Base-by-base conservation (phyloP, 1,139 yeast genomes). In the Candida pseudoviswanathii region DNA sequence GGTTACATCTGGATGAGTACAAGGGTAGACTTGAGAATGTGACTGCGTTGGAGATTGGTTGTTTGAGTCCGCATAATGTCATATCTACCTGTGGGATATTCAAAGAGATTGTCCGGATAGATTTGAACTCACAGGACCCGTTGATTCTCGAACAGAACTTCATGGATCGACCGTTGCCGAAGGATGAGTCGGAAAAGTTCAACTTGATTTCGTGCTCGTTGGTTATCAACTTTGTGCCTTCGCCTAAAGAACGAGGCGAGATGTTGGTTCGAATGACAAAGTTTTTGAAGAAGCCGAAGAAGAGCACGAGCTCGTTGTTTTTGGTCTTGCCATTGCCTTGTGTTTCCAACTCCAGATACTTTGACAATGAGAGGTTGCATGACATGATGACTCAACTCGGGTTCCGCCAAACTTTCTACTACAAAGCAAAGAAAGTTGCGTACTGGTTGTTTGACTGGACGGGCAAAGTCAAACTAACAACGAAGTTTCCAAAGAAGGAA, bases 291-390 rank as follows among this genome's bases (percentile, higher is more conserved):
- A 57, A 59, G 1, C 75, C 75, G 0, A 51, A 54, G 1, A 53
- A 54, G 3, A 45, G 56, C 6, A 29, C 60, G 43, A 62, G 75
- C 24, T 65, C 79, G 25, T 66, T 89, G 3, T 92, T 92, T 62
- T 66, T 94, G 11, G 98, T 94, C 1, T 70, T 92, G 5, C 99
- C 99, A 0, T 73, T 88, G 31, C 97, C 98, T 0, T 94, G 99
- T 64, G 73, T 90, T 1, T 64, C 71, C 6, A 91, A 92, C 63
- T 91, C 97, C 0, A 73, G 98, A 36, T 94, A 92, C 61, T 82
- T 85, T 63, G 81, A 82, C 52, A 71, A 76, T 36, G 64, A 64
- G 0, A 65, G 66, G 22, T 67, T 80, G 7, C 57, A 78, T 38
- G 63, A 67, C 0, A 78, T 89, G 16, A 79, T 86, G 82, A 46